Base-by-base conservation (phyloP, 2,329 filamentous ascomycete genomes). In the Sphaerostilbella broomeana region DNA sequence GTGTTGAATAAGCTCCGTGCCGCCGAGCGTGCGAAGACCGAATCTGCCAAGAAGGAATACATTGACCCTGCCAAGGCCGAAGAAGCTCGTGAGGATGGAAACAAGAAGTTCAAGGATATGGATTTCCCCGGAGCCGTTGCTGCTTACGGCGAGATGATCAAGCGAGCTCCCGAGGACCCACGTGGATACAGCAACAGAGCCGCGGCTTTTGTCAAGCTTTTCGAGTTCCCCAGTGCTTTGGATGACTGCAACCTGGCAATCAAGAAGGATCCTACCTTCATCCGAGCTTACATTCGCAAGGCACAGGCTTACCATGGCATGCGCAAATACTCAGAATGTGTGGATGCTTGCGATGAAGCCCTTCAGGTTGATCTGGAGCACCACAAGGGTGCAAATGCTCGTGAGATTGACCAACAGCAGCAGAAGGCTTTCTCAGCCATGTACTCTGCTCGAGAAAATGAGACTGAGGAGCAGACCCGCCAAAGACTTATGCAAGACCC, bases 151-250 rank as follows among this genome's bases (percentile, higher is more conserved):
- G 92, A 98, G 70, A 95, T 97, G 89, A 84, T 84, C 64, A 95
- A 95, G 76, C 88, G 92, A 43, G 84, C 87, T 1, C 92, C 94
- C 5, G 76, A 94, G 1, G 92, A 98, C 58, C 83, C 92, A 27
- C 82, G 94, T 52, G 90, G 92, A 29, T 98, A 92, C 75, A 94
- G 86, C 61, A 98, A 98, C 75, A 88, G 92, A 52, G 92, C 92
- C 6, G 92, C 92, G 4, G 94, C 92, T 31, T 87, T 97, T 57
- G 85, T 95, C 67, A 98, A 98, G 72, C 76, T 98, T 29, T 85
- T 98, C 55, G 86, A 89, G 52, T 95, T 98, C 72, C 92, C 92
- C 6, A 86, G 83, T 50, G 94, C 92, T 1, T 80, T 98, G 26
- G 79, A 88, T 34, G 94, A 98, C 69, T 97, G 92, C 63, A 82